Percentiles rank a stretch among this genome's conserved stretches.
Evolutionary conservation across 805 yeast genomes (phyloP).

Genomic region (Starmerella tilneyi): DNA sequence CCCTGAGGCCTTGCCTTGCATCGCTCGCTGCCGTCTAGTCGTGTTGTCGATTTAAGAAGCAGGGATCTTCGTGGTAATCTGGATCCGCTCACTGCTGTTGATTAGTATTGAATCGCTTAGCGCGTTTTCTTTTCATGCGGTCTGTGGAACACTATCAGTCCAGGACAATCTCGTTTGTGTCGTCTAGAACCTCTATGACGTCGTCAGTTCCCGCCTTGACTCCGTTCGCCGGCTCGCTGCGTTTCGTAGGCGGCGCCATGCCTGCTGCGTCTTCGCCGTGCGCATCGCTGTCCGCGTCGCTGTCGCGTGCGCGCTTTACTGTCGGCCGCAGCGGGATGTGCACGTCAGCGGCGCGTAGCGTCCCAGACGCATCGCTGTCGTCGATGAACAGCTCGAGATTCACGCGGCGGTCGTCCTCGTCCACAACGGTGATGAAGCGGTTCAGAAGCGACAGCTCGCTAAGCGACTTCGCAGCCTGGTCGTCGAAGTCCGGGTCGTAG

Average conservation of each 20-base stretch:
- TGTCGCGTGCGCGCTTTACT: slow-evolving; percentile 21
- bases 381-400: slow-evolving; percentile 32
- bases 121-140: no score
- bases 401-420: slow-evolving; percentile 71
- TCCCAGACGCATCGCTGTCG: slow-evolving; percentile 20
- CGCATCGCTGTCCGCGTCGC: slow-evolving; percentile 8
- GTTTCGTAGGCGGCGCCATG: neutral
- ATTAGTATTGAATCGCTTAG: no score
- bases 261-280: neutral
- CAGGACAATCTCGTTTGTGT: slow-evolving; percentile 4
- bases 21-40: no score
- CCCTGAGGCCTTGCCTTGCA: no score
- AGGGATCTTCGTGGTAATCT: no score
- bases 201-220: neutral
- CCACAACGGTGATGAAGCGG: slow-evolving; percentile 59
- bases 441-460: slow-evolving; percentile 51
- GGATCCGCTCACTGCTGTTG: no score
- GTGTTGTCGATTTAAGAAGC: no score
- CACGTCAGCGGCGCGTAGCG: slow-evolving; percentile 25
- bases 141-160: no score
- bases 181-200: slow-evolving; percentile 1
- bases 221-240: neutral
- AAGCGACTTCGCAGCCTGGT: slow-evolving; percentile 46
- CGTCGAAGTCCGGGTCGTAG: slow-evolving; percentile 83
- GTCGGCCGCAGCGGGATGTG: slow-evolving; percentile 22